Evolutionary conservation across 352 stramenopile species (phyloP).

Genomic region (Globisporangium parvum): DNA sequence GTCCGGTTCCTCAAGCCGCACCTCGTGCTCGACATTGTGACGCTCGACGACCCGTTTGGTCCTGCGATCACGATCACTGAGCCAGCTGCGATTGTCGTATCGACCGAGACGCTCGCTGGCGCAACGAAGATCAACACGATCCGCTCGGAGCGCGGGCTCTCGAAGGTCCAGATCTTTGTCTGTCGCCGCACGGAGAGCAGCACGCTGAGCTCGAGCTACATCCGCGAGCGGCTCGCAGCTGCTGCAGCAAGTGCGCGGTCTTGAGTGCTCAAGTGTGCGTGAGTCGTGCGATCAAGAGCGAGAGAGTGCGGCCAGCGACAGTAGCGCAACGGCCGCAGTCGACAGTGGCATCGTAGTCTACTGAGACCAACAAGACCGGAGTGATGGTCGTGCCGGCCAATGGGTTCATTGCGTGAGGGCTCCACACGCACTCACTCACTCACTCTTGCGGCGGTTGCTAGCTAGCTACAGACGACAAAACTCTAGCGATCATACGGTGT

Average conservation of each 20-base stretch:
- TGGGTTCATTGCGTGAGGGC: too few relatives aligned
- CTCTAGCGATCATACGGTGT: conserved; percentile 8
- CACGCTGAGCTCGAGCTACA: conserved; percentile 80
- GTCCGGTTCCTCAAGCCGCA: conserved; percentile 59
- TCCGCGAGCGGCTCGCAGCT: conserved; percentile 59
- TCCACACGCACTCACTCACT: background rate
- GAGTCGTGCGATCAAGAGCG: background rate
- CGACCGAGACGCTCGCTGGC: conserved; percentile 72
- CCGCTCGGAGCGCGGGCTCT: conserved; percentile 44
- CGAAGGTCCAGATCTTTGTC: conserved; percentile 64
- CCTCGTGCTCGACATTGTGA: conserved; percentile 60
- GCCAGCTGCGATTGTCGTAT: conserved; percentile 75
- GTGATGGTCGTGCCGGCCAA: too few relatives aligned
- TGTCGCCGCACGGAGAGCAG: conserved; percentile 75
- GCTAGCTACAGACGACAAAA: background rate
- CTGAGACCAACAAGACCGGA: too few relatives aligned
- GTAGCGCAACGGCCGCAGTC: background rate
- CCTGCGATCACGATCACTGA: conserved; percentile 72
- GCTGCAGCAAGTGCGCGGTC: conserved; percentile 7
- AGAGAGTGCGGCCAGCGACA: background rate
- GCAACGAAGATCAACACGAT: conserved; percentile 85
- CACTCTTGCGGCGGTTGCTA: too few relatives aligned
- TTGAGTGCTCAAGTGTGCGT: background rate
- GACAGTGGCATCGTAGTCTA: too few relatives aligned
- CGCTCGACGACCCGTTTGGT: conserved; percentile 82